Evolutionary conservation across 352 stramenopile species (phyloP), one percentile per base, ranked within the genome.

Genomic region (Phytophthora cryptogea): DNA sequence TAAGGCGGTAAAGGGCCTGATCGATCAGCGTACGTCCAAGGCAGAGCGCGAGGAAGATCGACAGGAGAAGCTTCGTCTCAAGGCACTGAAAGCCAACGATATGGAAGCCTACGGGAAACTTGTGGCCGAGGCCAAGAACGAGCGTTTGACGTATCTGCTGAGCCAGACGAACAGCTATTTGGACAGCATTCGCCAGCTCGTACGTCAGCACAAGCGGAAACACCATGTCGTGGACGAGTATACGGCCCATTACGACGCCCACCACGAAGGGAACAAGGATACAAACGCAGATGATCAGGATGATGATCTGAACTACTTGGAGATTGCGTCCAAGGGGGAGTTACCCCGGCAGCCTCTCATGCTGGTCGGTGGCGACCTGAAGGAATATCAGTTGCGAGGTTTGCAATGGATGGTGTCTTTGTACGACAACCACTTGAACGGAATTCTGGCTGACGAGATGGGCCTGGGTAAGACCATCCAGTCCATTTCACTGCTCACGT

Each of bases 371-470:
- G 97, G 97, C 5, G 88, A 93, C 45, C 67, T 99, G 53, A 98
- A 99, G 54, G 86, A 97, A 47, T 99, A 99, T 68, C 98, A 99
- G 75, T 54, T 99, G 41, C 96, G 98, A 53, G 97, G 97, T 16
- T 73, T 99, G 40, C 98, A 99, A 74, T 99, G 98, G 98, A 99
- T 99, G 95, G 97, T 99, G 40, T 96, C 97, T 31, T 80, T 99
- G 27, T 97, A 98, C 47, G 89, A 99, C 63, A 99, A 99, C 64
- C 95, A 97, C 43, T 73, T 99, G 43, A 99, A 99, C 76, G 97
- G 97, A 27, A 99, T 99, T 61, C 70, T 99, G 35, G 97, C 97
- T 0, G 97, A 99, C 80, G 97, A 98, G 68, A 98, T 98, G 95
- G 91, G 94, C 47, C 68, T 95, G 6, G 86, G 86, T 17, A 95